phyloP scores from a whole-genome alignment of 2,329 filamentous ascomycete genomes.

The Penicillium sp. region DNA sequence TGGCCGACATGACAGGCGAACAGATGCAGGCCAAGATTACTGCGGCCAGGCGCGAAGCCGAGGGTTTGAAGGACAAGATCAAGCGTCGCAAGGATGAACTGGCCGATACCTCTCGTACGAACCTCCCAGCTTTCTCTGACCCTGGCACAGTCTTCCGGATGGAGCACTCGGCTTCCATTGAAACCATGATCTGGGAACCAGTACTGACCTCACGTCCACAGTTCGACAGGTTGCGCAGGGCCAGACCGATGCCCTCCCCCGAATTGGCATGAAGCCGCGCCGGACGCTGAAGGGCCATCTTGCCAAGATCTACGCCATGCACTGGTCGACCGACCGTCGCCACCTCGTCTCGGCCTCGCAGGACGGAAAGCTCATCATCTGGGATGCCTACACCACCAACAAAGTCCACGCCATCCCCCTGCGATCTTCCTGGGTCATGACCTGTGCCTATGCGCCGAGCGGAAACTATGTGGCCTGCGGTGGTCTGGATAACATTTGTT shows the following conservation, averaged over 20 bases:
- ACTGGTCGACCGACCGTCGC: slow-evolving; percentile 97
- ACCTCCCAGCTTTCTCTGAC: slow-evolving; percentile 28
- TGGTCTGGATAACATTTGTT: slow-evolving; percentile 99
- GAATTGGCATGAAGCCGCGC: slow-evolving; percentile 96
- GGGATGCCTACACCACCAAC: slow-evolving; percentile 99
- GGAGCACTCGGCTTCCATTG: background rate
- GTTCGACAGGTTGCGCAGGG: slow-evolving; percentile 90
- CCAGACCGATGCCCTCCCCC: slow-evolving; percentile 86
- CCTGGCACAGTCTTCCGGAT: background rate
- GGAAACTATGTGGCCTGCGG: slow-evolving; percentile 98
- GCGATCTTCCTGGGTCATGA: slow-evolving; percentile 99
- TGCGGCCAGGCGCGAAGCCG: slow-evolving; percentile 91
- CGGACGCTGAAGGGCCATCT: slow-evolving; percentile 95
- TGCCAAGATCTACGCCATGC: slow-evolving; percentile 99
- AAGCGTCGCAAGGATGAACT: slow-evolving; percentile 99
- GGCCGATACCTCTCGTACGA: slow-evolving; percentile 92
- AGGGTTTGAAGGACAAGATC: slow-evolving; percentile 96
- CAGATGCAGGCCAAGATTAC: slow-evolving; percentile 90
- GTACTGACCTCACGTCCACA: slow-evolving; percentile 44
- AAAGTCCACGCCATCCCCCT: slow-evolving; percentile 98
- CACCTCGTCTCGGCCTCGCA: slow-evolving; percentile 97
- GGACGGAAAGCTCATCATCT: slow-evolving; percentile 99
- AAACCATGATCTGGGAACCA: background rate
- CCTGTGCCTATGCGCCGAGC: slow-evolving; percentile 96
- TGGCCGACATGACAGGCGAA: slow-evolving; percentile 52